Conservation (phyloP, 257 asterid species). For the Rubia yunnanensis region DNA sequence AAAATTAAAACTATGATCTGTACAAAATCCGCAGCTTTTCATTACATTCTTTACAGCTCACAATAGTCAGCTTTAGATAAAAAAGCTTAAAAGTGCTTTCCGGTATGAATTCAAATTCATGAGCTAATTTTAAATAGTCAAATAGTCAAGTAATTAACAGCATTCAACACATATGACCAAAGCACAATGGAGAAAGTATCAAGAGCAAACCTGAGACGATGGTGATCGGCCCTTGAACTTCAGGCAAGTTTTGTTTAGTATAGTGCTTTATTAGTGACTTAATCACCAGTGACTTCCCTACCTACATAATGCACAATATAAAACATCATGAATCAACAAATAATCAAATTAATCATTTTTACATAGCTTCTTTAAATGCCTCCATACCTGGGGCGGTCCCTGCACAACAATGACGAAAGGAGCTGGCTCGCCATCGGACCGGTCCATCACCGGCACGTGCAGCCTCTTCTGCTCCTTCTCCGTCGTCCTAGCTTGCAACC, state of each 20-base stretch:
- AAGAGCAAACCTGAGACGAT: constrained; percentile 71
- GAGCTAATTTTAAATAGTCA: neutral
- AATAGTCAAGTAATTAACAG: neutral
- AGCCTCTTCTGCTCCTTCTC: constrained; percentile 95
- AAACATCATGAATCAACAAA: constrained; percentile 4
- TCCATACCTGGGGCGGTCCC: constrained; percentile 88
- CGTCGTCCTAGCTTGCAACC: constrained; percentile 64
- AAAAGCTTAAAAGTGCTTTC: neutral
- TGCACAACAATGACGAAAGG: constrained; percentile 88
- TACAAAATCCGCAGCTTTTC: neutral
- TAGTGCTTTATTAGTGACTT: constrained; percentile 82
- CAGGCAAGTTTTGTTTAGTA: constrained; percentile 89
- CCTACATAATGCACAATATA: constrained; percentile 33
- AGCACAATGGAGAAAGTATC: neutral
- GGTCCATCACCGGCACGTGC: constrained; percentile 75
- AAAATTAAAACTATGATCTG: neutral
- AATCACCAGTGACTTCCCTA: constrained; percentile 84
- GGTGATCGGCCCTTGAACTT: constrained; percentile 90
- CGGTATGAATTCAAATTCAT: neutral
- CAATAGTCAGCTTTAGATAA: neutral
- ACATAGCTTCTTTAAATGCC: constrained; percentile 4
- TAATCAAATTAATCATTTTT: neutral
- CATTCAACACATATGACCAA: too few relatives aligned
- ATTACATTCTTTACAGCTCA: neutral
- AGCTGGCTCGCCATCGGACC: constrained; percentile 80